Conservation (phyloP, 2,329 filamentous ascomycete genomes). For the Trichothecium sympodiale region DNA sequence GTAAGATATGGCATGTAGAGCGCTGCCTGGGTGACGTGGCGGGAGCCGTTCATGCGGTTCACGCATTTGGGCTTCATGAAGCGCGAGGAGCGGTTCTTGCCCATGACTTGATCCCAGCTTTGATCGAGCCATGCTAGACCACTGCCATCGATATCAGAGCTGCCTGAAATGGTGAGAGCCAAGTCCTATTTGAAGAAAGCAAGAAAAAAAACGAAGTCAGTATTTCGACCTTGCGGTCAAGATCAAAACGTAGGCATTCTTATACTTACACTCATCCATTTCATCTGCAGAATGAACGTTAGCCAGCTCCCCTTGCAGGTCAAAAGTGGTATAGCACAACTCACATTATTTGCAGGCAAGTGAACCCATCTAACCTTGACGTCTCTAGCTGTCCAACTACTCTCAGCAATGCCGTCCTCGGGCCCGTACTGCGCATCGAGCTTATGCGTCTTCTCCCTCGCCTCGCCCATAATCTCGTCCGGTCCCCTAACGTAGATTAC, state of each 20-base stretch:
- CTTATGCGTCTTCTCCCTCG: too few relatives aligned
- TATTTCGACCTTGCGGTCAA: too few relatives aligned
- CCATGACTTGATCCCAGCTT: too few relatives aligned
- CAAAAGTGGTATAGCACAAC: background rate
- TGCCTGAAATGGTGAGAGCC: background rate
- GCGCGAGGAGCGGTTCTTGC: background rate
- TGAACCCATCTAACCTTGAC: background rate
- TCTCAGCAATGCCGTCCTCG: too few relatives aligned
- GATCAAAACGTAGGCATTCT: too few relatives aligned
- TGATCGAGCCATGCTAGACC: too few relatives aligned
- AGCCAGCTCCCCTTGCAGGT: background rate
- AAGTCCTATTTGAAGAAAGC: background rate
- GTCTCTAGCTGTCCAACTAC: too few relatives aligned
- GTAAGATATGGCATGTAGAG: background rate
- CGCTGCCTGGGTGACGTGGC: background rate
- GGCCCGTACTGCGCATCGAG: too few relatives aligned
- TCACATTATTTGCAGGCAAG: background rate
- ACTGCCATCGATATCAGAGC: background rate
- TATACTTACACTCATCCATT: constrained; percentile 1
- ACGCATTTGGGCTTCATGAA: background rate
- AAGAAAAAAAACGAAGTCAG: background rate
- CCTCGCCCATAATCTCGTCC: too few relatives aligned
- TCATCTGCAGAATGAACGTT: background rate
- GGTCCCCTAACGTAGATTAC: too few relatives aligned
- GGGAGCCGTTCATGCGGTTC: background rate